phyloP scores from a whole-genome alignment of 2,329 filamentous ascomycete species.

The Aspergillus tamarii region DNA sequence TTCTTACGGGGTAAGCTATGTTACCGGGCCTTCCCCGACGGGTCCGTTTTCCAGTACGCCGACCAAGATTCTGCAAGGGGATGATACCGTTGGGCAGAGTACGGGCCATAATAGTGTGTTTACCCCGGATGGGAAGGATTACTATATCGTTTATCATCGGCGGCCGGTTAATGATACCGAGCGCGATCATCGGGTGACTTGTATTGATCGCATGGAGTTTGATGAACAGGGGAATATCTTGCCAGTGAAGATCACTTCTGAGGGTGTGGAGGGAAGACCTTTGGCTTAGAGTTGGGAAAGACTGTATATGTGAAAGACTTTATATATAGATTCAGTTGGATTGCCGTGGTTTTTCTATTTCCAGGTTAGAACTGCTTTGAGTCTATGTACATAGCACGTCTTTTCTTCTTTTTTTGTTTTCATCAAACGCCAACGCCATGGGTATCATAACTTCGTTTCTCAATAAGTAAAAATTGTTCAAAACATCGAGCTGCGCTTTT shows the following conservation, averaged over 20 bases:
- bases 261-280: constrained; percentile 29
- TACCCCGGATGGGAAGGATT: constrained; percentile 43
- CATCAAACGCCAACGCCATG: constrained; percentile 3
- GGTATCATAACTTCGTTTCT: constrained; percentile 24
- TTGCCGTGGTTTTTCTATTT: neutral
- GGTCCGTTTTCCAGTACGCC: constrained; percentile 47
- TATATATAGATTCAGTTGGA: neutral
- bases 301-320: neutral
- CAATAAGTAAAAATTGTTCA: constrained; percentile 23
- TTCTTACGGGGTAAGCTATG: constrained; percentile 51
- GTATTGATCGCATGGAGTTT: constrained; percentile 55
- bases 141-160: constrained; percentile 54
- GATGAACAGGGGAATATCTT: constrained; percentile 48
- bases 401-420: neutral
- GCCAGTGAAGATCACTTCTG: constrained; percentile 44
- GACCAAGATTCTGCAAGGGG: constrained; percentile 40
- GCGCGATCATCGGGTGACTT: constrained; percentile 52
- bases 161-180: constrained; percentile 49
- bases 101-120: constrained; percentile 50
- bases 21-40: constrained; percentile 43
- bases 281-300: constrained; percentile 4
- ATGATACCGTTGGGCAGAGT: constrained; percentile 32
- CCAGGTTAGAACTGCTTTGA: neutral
- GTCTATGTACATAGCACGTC: constrained; percentile 2
- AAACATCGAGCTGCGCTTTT: constrained; percentile 53